Conservation (phyloP, 768 basidiomycete genomes). For the Lentinus tigrinus region DNA sequence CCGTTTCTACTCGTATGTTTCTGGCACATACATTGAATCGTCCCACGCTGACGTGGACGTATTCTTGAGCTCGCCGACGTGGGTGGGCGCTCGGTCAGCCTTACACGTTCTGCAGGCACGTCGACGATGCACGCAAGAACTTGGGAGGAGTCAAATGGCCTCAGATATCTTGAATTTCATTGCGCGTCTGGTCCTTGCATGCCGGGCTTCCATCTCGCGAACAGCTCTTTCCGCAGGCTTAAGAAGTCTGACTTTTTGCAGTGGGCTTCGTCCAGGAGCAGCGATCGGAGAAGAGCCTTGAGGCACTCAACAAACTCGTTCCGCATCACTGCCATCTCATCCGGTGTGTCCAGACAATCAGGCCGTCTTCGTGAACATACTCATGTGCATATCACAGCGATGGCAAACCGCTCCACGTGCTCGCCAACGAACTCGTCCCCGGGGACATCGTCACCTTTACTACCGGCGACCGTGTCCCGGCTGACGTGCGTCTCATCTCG, state of each 20-base stretch:
- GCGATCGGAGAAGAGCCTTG: conserved; percentile 90
- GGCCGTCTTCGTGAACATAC: neutral
- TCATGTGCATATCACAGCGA: conserved; percentile 37
- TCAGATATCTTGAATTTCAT: too few relatives aligned
- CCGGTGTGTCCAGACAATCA: conserved; percentile 39
- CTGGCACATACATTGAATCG: too few relatives aligned
- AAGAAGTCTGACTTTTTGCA: conserved; percentile 18
- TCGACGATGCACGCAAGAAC: too few relatives aligned
- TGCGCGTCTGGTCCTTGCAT: too few relatives aligned
- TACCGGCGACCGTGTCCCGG: conserved; percentile 92
- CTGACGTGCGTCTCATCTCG: conserved; percentile 83
- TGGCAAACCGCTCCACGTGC: conserved; percentile 69
- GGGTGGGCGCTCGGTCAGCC: too few relatives aligned
- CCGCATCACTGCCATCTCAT: conserved; percentile 94
- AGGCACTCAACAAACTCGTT: conserved; percentile 94
- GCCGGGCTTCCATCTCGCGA: too few relatives aligned
- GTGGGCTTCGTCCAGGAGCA: conserved; percentile 97
- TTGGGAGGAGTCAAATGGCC: too few relatives aligned
- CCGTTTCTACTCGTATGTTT: too few relatives aligned
- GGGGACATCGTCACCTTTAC: conserved; percentile 89
- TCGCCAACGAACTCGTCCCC: conserved; percentile 96
- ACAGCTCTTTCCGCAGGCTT: too few relatives aligned
- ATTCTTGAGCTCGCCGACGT: too few relatives aligned
- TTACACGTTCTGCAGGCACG: too few relatives aligned
- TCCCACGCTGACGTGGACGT: too few relatives aligned